These are phyloP conservation scores for Kazachstania bromeliacearum DNA, from an alignment of 805 yeast genomes.

Conservation along the genomic window DNA sequence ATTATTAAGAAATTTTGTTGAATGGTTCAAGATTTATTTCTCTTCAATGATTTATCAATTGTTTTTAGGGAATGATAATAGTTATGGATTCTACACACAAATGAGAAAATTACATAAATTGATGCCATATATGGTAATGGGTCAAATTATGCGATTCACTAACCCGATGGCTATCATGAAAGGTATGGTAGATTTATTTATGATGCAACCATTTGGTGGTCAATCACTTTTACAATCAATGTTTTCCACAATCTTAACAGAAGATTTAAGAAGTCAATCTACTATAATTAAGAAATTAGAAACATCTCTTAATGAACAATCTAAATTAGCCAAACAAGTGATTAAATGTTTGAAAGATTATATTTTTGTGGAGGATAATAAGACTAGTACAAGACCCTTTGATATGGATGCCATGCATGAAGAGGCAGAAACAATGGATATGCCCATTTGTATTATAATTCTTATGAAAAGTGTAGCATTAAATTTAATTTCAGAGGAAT, in stretches of 20 bases:
- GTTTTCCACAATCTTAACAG: slow-evolving; percentile 62
- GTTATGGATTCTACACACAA: slow-evolving; percentile 66
- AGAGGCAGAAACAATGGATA: slow-evolving; percentile 23
- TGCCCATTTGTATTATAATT: slow-evolving; percentile 22
- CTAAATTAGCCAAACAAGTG: slow-evolving; percentile 18
- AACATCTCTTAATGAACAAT: slow-evolving; percentile 23
- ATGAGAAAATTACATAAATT: slow-evolving; percentile 60
- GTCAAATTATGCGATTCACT: slow-evolving; percentile 68
- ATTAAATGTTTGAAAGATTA: slow-evolving; percentile 25
- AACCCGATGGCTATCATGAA: slow-evolving; percentile 83
- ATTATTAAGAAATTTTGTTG: slow-evolving; percentile 57
- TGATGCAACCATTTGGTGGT: slow-evolving; percentile 69
- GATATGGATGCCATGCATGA: slow-evolving; percentile 25
- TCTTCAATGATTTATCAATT: slow-evolving; percentile 78
- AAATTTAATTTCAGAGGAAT: slow-evolving; percentile 14
- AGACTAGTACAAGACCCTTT: slow-evolving; percentile 5
- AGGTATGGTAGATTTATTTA: slow-evolving; percentile 66
- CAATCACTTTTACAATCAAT: slow-evolving; percentile 63
- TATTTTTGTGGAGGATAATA: slow-evolving; percentile 26
- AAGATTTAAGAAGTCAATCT: slow-evolving; percentile 59
- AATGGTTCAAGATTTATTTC: slow-evolving; percentile 74
- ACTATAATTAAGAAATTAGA: slow-evolving; percentile 42
- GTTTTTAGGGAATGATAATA: slow-evolving; percentile 71
- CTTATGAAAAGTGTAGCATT: slow-evolving; percentile 19
- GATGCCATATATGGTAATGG: slow-evolving; percentile 73